Percentiles rank a stretch among this genome's conserved stretches.
Conservation (phyloP, 441 rosid genomes). For the Hypseocharis bilobata region DNA sequence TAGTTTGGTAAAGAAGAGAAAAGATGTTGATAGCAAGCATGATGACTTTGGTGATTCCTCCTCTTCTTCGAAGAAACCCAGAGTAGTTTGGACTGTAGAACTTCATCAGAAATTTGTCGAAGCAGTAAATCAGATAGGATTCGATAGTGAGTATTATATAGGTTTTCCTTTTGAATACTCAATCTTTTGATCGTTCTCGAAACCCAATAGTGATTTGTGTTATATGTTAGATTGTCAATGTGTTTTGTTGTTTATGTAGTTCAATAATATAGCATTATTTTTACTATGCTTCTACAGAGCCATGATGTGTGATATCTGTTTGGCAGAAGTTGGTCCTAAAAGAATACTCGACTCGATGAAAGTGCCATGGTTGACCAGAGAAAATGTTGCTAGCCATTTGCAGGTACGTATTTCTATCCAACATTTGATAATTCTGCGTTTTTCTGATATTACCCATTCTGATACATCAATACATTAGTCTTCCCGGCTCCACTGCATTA, state of each 20-base stretch:
- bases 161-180: slow-evolving; percentile 17
- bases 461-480: background rate
- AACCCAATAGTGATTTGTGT: slow-evolving; percentile 1
- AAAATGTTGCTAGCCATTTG: slow-evolving; percentile 71
- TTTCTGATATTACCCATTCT: background rate
- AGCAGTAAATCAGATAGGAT: slow-evolving; percentile 56
- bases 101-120: slow-evolving; percentile 62
- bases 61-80: slow-evolving; percentile 46
- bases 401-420: slow-evolving; percentile 35
- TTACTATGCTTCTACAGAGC: slow-evolving; percentile 19
- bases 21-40: slow-evolving; percentile 41
- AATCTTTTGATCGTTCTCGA: slow-evolving; percentile 12
- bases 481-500: background rate
- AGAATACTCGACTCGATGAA: slow-evolving; percentile 69
- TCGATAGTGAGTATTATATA: slow-evolving; percentile 46
- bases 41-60: slow-evolving; percentile 42
- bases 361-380: slow-evolving; percentile 63
- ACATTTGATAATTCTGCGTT: background rate
- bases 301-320: slow-evolving; percentile 36
- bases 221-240: slow-evolving; percentile 2
- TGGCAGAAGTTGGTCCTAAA: slow-evolving; percentile 76
- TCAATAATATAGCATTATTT: slow-evolving; percentile 10
- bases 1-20: slow-evolving; percentile 36
- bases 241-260: slow-evolving; percentile 3
- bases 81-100: slow-evolving; percentile 61